These are phyloP conservation scores for Colletotrichum gigasporum DNA, from an alignment of 2,329 filamentous ascomycete genomes.

Conservation along the genomic window DNA sequence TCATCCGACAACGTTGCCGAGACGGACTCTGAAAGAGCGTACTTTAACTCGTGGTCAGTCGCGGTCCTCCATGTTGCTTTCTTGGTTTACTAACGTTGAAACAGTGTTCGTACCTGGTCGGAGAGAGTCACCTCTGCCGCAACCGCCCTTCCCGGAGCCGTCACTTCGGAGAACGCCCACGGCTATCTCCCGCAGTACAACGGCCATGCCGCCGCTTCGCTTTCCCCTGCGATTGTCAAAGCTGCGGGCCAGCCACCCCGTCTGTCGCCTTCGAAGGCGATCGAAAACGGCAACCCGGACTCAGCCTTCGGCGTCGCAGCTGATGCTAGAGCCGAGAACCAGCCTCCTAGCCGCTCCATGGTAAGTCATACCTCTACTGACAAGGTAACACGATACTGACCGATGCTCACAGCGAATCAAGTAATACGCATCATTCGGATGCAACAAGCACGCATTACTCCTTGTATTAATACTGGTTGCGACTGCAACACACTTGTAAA, in stretches of 20 bases:
- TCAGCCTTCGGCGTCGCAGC: constrained; percentile 27
- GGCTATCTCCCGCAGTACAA: constrained; percentile 64
- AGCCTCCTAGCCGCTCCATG: constrained; percentile 42
- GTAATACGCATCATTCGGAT: neutral
- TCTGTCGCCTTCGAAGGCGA: constrained; percentile 37
- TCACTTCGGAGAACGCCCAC: constrained; percentile 63
- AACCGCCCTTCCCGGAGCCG: constrained; percentile 54
- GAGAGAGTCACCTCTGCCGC: constrained; percentile 60
- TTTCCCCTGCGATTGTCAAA: constrained; percentile 55
- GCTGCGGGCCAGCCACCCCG: constrained; percentile 43
- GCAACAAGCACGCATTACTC: constrained; percentile 5
- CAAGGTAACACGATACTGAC: neutral
- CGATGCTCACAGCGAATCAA: constrained; percentile 1
- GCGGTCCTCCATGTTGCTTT: no score
- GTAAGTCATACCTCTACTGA: neutral
- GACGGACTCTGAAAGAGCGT: constrained; percentile 60
- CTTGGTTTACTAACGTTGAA: neutral
- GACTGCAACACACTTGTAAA: constrained; percentile 10
- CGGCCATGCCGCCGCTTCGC: constrained; percentile 61
- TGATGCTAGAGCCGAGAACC: constrained; percentile 56
- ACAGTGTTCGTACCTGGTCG: constrained; percentile 26
- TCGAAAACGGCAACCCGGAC: constrained; percentile 35
- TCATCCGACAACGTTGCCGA: constrained; percentile 36
- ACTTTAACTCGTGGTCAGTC: constrained; percentile 43
- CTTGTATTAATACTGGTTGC: constrained; percentile 9